Base-by-base conservation (phyloP, 371 early-diverging fungal genomes). In the Mortierella sp. region DNA sequence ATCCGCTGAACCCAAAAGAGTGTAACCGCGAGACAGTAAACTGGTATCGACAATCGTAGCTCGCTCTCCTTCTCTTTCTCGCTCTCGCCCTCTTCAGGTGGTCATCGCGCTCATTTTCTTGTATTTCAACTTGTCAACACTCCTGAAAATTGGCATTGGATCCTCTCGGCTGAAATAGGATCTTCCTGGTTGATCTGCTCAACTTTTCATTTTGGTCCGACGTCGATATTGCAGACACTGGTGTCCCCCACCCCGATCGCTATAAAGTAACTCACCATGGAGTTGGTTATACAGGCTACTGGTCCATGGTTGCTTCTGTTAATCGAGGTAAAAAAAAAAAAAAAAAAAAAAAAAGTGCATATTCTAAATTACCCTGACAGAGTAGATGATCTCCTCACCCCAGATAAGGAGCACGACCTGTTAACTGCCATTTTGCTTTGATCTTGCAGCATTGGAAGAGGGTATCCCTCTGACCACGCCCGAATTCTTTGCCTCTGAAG, bases 201-300 rank as follows among this genome's bases (percentile, higher is more conserved):
- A 96, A 96, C 81, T 96, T 95, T 77, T 95, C 95, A n/a, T 96
- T 96, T 70, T 96, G 94, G 94, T 85, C 90, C 45, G 90, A 91
- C 60, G 59, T 85, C 23, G 88, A 87, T 43, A 75, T 71, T 15
- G 82, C 73, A 14, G 88, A 89, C 69, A 83, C 84, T 9, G 82
- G 82, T 1, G 69, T 72, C 1, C 85, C 83, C 2, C 85, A 87
- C 61, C 87, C 84, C 11, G 85, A 86, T 9, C 80, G 88, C 21
- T 94, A 90, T 81, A 84, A 89, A 2, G 89, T 96, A n/a, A 61
- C 72, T 0, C 88, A 87, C 56, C 68, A 89, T 7, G 92, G 87
- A 12, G 60, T 57, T 12, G 43, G 72, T n/a, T 94, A 95, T 72
- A 89, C 88, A 15, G 96, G 97, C 2, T 96, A 96, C 81, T 95